phyloP scores from a whole-genome alignment of 768 basidiomycete species.

The Boletus rubropictus region DNA sequence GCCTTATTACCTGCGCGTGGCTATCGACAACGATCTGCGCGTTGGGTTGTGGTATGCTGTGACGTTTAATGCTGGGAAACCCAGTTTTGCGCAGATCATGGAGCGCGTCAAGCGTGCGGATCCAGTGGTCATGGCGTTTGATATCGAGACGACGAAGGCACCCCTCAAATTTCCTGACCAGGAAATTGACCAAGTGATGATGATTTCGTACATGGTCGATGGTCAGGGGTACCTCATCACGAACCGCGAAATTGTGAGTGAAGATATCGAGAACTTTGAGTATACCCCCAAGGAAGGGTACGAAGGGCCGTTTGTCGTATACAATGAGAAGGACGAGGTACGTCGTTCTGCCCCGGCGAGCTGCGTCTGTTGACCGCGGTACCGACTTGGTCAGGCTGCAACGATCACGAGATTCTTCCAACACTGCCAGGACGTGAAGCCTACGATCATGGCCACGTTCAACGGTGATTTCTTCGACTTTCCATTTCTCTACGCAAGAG shows the following conservation, averaged over 20 bases:
- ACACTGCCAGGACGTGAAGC: conserved; percentile 88
- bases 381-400: conserved; percentile 51
- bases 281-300: conserved; percentile 98
- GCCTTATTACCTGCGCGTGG: conserved; percentile 96
- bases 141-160: conserved; percentile 99
- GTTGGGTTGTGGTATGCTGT: conserved; percentile 98
- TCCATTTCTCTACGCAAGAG: conserved; percentile 85
- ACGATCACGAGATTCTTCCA: conserved; percentile 85
- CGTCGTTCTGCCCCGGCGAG: conserved; percentile 7
- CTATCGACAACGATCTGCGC: conserved; percentile 96
- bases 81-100: conserved; percentile 59
- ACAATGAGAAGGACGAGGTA: conserved; percentile 92
- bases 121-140: conserved; percentile 97
- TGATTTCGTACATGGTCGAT: conserved; percentile 99
- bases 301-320: conserved; percentile 92
- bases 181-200: conserved; percentile 96
- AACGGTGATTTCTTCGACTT: conserved; percentile 99
- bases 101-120: conserved; percentile 97
- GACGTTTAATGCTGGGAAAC: conserved; percentile 75
- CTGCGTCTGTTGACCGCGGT: background rate
- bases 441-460: conserved; percentile 96
- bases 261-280: conserved; percentile 98
- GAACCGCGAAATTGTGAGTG: conserved; percentile 93
- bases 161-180: conserved; percentile 99
- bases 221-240: conserved; percentile 97